These are phyloP conservation scores for Pichia sp. DNA, from an alignment of 1,139 yeast genomes.

Conservation along the genomic window DNA sequence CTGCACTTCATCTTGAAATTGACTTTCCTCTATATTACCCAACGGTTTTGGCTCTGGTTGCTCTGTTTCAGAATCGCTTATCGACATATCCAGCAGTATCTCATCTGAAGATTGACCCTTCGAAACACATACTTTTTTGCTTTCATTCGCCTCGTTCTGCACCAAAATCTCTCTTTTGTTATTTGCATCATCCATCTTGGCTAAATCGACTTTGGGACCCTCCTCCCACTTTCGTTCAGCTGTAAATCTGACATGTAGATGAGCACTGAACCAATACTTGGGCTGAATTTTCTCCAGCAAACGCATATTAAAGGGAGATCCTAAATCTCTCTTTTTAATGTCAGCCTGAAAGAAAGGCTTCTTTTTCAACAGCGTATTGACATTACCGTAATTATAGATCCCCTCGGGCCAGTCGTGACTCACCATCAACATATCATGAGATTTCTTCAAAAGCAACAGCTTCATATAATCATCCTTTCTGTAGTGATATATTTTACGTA, in stretches of 20 bases:
- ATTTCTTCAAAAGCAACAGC: conserved; percentile 32
- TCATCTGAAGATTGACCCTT: conserved; percentile 26
- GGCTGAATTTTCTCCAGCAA: conserved; percentile 55
- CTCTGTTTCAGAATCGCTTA: background rate
- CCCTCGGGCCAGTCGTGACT: conserved; percentile 97
- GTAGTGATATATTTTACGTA: conserved; percentile 67
- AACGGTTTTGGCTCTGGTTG: no score
- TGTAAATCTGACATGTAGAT: conserved; percentile 67
- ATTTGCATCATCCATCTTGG: background rate
- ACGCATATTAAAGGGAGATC: conserved; percentile 64
- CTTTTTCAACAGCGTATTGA: conserved; percentile 33
- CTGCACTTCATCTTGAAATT: background rate
- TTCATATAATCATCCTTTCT: conserved; percentile 57
- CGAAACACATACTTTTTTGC: background rate
- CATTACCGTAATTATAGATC: conserved; percentile 59
- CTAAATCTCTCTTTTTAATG: conserved; percentile 50
- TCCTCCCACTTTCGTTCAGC: conserved; percentile 38
- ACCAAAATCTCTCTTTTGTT: background rate
- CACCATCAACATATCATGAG: conserved; percentile 34
- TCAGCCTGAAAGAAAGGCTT: conserved; percentile 70
- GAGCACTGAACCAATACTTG: conserved; percentile 78
- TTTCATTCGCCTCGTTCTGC: background rate
- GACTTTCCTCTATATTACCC: no score
- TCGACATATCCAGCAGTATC: conserved; percentile 31
- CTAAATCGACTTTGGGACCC: conserved; percentile 4